phyloP scores from a whole-genome alignment of 2,329 filamentous ascomycete species.

The Fusarium sp. region DNA sequence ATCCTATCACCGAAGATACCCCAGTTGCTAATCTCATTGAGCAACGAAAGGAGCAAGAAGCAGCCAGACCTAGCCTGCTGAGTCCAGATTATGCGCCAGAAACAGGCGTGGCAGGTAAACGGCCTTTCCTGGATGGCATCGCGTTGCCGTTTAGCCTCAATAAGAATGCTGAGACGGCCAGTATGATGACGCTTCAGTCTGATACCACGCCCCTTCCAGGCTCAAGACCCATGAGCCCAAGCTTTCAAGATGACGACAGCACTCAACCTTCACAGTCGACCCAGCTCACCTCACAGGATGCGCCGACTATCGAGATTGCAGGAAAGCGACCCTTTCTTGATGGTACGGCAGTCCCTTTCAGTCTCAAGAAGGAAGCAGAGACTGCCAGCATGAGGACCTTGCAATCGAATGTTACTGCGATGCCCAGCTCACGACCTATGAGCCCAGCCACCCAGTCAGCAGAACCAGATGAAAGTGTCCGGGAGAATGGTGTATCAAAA shows the following conservation, averaged over 20 bases:
- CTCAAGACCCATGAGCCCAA: constrained; percentile 51
- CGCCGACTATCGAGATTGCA: constrained; percentile 61
- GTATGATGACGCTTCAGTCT: constrained; percentile 74
- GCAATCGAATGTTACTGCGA: constrained; percentile 54
- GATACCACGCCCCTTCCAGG: constrained; percentile 46
- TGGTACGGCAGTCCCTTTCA: constrained; percentile 79
- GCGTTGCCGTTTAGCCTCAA: constrained; percentile 79
- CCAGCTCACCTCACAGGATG: constrained; percentile 34
- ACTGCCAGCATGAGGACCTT: constrained; percentile 79
- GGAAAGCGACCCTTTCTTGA: constrained; percentile 74
- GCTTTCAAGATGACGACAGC: constrained; percentile 18
- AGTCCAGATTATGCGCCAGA: constrained; percentile 57
- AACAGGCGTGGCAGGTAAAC: constrained; percentile 67
- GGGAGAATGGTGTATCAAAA: not conserved
- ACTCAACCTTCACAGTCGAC: constrained; percentile 31
- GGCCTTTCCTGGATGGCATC: constrained; percentile 75
- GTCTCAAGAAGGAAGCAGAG: constrained; percentile 70
- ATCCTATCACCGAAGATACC: constrained; percentile 53
- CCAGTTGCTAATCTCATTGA: constrained; percentile 58
- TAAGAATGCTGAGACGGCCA: constrained; percentile 72
- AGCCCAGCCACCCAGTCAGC: constrained; percentile 42
- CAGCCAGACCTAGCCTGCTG: constrained; percentile 56
- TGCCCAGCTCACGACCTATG: constrained; percentile 49
- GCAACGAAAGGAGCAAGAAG: constrained; percentile 54
- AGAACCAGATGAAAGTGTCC: not conserved